Evolutionary conservation across 75 land plant species (phyloP), one percentile per base, ranked within the genome.

Genomic region (Sequoiadendron giganteum): DNA sequence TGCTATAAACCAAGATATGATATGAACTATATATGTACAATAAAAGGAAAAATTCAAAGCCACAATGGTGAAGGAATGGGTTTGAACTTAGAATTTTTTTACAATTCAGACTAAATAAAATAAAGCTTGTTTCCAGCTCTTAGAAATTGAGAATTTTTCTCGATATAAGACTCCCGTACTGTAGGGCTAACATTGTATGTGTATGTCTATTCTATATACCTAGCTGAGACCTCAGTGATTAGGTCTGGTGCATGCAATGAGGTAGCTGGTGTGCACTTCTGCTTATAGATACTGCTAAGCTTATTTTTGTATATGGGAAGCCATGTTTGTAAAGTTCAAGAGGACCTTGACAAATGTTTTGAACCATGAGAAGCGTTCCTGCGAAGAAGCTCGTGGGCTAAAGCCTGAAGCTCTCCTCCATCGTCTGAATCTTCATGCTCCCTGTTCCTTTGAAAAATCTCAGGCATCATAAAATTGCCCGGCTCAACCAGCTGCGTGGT

Each of bases 361-460:
- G 84, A 38, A 36, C 81, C 81, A 78, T 78, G 81, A 3, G 68
- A 75, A 75, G 77, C 77, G 47, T 82, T 82, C 52, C 95, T 86
- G 65, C 89, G 86, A 56, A 94, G 88, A n/a, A 94, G 90, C 58
- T 92, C 94, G 15, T 92, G 89, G 10, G 95, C 95, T 79, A 94
- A 40, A 0, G 88, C 91, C 58, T 93, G 94, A 30, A 94, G 91
- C 73, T 91, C 90, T 3, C 90, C 90, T 3, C 85, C 89, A 19
- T 70, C 42, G 21, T 36, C 85, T 3, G 40, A 80, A 43, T 34
- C 77, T 36, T 49, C 82, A 38, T 3, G 30, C 32, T 11, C 85
- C 49, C 84, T 47, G 10, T 82, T 82, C 34, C 84, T 82, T 82
- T 45, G 84, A 82, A 45, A 82, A 11, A 47, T 30, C 4, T 82